Base-by-base conservation (phyloP, 192 early-diverging fungal species). In the Helicostylum pulchrum region DNA sequence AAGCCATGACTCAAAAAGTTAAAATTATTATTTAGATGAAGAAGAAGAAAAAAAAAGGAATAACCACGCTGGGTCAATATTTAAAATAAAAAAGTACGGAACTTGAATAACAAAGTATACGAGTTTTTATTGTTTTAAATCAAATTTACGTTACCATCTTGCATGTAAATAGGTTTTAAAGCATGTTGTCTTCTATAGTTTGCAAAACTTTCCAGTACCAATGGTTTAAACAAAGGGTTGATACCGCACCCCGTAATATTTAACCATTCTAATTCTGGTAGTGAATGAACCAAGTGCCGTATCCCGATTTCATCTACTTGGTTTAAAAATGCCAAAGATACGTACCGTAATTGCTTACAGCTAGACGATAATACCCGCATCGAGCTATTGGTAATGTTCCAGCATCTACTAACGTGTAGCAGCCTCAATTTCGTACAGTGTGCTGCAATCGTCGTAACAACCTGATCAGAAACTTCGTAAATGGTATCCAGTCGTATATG, bases 401-500 rank as follows among this genome's bases (percentile, higher is more conserved):
- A 68, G 14, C 66, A 68, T 4, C 66, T 48, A 15, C 39, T 55
- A 8, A 68, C 1, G 10, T 68, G 60, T 20, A 68, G 23, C 12
- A 68, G n/a, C 4, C 36, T 30, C 2, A 68, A 39, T 20, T 54
- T n/a, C 6, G 51, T 15, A 36, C 66, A 68, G 19, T 56, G 9
- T 11, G 23, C 20, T 2, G 66, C 34, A 20, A 68, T 62, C 1
- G 52, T 11, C 4, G 4, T 12, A 2, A 61, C 52, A 17, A 59
- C 30, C 8, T 20, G 23, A 14, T 61, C 58, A 15, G 57, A 45
- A 7, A 68, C 15, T 39, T 44, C 31, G 19, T 61, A 62, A 3
- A 68, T 60, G 8, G 66, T 61, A 36, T 45, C 45, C 3, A 68
- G 21, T 44, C 66, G 17, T 3, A 68, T 50, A 46, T 68, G 66